Conservation (phyloP, 257 asterid species). For the Petunia axillaris region DNA sequence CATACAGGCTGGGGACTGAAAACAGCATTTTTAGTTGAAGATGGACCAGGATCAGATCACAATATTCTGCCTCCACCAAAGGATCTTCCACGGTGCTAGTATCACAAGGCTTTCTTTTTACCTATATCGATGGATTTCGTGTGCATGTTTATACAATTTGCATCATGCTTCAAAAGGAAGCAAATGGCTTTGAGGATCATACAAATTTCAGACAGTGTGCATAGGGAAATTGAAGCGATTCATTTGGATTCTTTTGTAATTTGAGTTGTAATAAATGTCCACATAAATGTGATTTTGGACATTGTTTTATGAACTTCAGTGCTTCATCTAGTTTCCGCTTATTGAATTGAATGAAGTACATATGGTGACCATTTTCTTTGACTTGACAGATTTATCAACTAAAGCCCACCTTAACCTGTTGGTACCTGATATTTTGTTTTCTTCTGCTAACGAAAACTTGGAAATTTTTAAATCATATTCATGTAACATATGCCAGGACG, state of each 20-base stretch:
- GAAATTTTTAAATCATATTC: too few relatives aligned
- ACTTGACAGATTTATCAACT: too few relatives aligned
- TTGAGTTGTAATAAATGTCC: conserved; percentile 14
- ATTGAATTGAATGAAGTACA: too few relatives aligned
- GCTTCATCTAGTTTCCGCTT: background rate
- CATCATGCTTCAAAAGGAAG: background rate
- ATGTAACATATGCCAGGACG: too few relatives aligned
- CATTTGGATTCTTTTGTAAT: background rate
- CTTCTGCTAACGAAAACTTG: too few relatives aligned
- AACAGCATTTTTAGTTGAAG: conserved; percentile 61
- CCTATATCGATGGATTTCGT: background rate
- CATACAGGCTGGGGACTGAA: conserved; percentile 69
- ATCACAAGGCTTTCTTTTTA: background rate
- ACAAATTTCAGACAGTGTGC: background rate
- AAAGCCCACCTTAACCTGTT: too few relatives aligned
- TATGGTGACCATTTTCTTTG: too few relatives aligned
- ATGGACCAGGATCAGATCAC: conserved; percentile 56
- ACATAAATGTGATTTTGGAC: conserved; percentile 9
- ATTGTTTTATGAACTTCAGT: background rate
- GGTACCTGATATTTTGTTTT: too few relatives aligned
- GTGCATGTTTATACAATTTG: background rate
- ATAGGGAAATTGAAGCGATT: background rate
- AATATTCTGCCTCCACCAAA: conserved; percentile 57
- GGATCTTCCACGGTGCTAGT: conserved; percentile 58
- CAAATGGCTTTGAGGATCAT: background rate